Conservation (phyloP, 1,284 basidiomycete genomes). For the Cutaneotrichosporon mucoides region DNA sequence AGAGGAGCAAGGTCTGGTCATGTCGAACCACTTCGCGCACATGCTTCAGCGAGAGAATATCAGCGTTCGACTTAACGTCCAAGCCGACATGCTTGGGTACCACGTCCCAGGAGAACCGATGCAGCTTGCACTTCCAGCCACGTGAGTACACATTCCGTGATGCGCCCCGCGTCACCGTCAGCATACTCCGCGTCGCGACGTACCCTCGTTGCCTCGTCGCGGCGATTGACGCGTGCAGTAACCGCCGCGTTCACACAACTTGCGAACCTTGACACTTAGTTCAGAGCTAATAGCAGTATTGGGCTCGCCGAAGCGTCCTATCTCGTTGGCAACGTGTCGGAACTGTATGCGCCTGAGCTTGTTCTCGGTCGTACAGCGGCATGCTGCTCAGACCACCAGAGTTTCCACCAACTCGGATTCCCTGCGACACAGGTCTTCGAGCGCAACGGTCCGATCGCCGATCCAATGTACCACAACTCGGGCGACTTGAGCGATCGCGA, state of each 20-base stretch:
- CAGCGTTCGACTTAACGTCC: constrained; percentile 73
- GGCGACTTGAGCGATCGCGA: constrained; percentile 71
- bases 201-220: too few relatives aligned
- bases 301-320: constrained; percentile 70
- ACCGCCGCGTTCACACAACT: too few relatives aligned
- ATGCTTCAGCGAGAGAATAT: constrained; percentile 50
- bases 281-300: constrained; percentile 54
- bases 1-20: constrained; percentile 53
- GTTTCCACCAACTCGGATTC: constrained; percentile 75
- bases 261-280: too few relatives aligned
- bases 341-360: constrained; percentile 70
- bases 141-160: constrained; percentile 29
- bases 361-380: constrained; percentile 67
- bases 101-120: constrained; percentile 64
- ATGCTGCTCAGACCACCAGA: constrained; percentile 81
- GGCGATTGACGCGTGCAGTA: too few relatives aligned
- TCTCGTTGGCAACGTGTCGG: constrained; percentile 66
- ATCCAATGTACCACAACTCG: constrained; percentile 64
- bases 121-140: constrained; percentile 67
- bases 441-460: constrained; percentile 72
- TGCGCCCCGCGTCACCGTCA: too few relatives aligned
- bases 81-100: constrained; percentile 85
- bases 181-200: too few relatives aligned
- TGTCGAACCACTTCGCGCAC: constrained; percentile 47
- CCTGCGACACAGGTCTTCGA: constrained; percentile 66